phyloP scores from a whole-genome alignment of 805 yeast species.

The Candida arabinofermentans region DNA sequence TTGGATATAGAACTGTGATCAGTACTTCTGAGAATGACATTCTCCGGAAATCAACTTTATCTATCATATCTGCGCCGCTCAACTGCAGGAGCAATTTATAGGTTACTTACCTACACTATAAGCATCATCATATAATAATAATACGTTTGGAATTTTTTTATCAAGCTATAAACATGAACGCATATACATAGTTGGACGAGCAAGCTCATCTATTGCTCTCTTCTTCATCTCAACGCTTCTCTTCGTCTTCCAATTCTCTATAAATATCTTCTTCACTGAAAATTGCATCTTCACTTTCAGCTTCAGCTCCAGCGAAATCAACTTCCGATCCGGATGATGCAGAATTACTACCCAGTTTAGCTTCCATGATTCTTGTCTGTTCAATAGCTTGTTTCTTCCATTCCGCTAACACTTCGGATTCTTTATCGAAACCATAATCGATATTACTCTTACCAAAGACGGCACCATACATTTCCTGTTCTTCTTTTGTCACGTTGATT shows the following conservation, averaged over 20 bases:
- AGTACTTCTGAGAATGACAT: too few species aligned
- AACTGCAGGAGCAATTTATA: too few species aligned
- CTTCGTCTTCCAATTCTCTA: slow-evolving; percentile 11
- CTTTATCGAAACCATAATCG: slow-evolving; percentile 66
- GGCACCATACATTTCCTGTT: slow-evolving; percentile 81
- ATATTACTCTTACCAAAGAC: slow-evolving; percentile 58
- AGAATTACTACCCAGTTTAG: slow-evolving; percentile 32
- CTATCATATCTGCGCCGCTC: too few species aligned
- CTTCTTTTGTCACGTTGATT: slow-evolving; percentile 70
- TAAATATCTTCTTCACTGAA: slow-evolving; percentile 23
- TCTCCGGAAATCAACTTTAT: too few species aligned
- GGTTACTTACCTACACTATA: too few species aligned
- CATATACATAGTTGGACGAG: background rate
- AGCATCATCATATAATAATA: too few species aligned
- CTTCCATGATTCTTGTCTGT: slow-evolving; percentile 53
- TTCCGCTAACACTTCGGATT: slow-evolving; percentile 62
- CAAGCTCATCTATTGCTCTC: background rate
- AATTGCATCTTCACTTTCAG: background rate
- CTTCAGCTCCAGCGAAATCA: slow-evolving; percentile 16
- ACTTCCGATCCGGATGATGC: slow-evolving; percentile 23
- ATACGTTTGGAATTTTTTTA: slow-evolving; percentile 7
- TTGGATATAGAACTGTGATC: too few species aligned
- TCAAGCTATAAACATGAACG: slow-evolving; percentile 3
- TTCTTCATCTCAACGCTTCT: background rate
- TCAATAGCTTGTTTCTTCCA: slow-evolving; percentile 73